Conservation (phyloP, 2,329 filamentous ascomycete genomes). For the Venturia oleaginea region DNA sequence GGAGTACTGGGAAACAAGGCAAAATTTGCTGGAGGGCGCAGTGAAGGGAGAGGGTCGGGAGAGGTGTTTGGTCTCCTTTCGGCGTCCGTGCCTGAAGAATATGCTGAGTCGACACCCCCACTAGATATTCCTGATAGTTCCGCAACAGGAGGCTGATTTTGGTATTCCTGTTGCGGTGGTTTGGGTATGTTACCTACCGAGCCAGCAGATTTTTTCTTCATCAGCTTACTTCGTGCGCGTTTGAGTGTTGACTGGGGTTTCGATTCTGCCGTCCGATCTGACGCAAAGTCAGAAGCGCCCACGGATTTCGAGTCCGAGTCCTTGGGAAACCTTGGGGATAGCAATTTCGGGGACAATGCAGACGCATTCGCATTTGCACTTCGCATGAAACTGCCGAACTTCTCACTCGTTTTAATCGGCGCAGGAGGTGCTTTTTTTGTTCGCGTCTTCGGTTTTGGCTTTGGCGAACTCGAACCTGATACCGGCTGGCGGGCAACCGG, state of each 20-base stretch:
- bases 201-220: background rate
- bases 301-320: background rate
- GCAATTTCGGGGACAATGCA: background rate
- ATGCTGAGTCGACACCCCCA: conserved; percentile 8
- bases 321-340: background rate
- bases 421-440: background rate
- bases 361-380: background rate
- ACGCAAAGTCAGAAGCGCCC: background rate
- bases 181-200: background rate
- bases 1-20: conserved; percentile 5
- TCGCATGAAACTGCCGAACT: background rate
- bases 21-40: conserved; percentile 2
- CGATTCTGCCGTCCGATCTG: background rate
- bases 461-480: background rate
- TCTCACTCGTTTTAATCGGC: conserved; percentile 4
- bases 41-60: background rate
- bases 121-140: background rate
- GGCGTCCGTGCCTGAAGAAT: conserved; percentile 7
- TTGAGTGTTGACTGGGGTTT: background rate
- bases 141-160: background rate
- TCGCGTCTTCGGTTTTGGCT: background rate
- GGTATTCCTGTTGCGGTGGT: background rate
- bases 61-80: conserved; percentile 5
- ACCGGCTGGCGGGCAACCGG: background rate
- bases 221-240: background rate